Percentiles rank a stretch among this genome's conserved stretches.
These are phyloP conservation scores for Litsea cubeba DNA, from an alignment of 164 flowering plant genomes.

Conservation along the genomic window DNA sequence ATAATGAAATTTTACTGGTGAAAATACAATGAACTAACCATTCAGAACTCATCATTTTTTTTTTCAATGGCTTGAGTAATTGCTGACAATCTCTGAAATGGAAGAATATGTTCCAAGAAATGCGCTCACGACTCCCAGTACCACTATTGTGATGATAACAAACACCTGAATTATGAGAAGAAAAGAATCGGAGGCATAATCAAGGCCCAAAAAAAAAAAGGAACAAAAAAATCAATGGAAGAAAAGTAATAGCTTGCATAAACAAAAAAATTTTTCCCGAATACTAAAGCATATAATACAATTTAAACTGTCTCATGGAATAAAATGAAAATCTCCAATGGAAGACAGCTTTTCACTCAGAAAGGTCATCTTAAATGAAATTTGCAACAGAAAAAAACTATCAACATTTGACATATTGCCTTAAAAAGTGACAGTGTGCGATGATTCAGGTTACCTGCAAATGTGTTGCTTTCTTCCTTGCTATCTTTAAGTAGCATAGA, in stretches of 20 bases:
- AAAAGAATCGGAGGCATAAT: no score
- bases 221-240: neutral
- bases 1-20: neutral
- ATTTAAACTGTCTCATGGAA: no score
- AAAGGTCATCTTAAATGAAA: neutral
- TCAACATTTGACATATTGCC: neutral
- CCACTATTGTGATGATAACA: slow-evolving; percentile 27
- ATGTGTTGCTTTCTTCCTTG: slow-evolving; percentile 48
- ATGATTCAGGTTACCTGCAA: slow-evolving; percentile 40
- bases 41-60: neutral
- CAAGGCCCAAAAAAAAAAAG: neutral
- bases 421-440: neutral
- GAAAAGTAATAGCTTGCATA: neutral
- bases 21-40: neutral
- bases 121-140: slow-evolving; percentile 43
- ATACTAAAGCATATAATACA: no score
- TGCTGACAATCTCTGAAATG: neutral
- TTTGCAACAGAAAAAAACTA: neutral
- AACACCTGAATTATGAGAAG: slow-evolving; percentile 32
- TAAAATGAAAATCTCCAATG: no score
- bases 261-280: neutral
- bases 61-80: neutral
- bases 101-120: slow-evolving; percentile 63
- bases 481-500: slow-evolving; percentile 59
- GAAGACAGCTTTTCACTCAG: neutral